A percentile compares a stretch with the other conserved stretches of the same genome.
Conservation (phyloP, 179 eudicot genomes). For the Gypsophila paniculata region DNA sequence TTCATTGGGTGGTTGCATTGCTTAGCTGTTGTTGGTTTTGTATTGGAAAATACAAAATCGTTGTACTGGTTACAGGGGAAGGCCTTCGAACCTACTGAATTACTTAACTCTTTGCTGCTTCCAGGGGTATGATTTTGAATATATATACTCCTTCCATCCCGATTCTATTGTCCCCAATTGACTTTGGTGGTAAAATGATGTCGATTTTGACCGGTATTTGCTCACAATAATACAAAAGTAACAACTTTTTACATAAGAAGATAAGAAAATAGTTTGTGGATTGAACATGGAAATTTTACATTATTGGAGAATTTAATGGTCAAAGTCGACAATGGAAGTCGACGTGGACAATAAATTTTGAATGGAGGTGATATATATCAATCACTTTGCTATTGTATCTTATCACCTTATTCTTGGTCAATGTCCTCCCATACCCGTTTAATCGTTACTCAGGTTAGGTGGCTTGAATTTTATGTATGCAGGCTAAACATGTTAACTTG, state of each 20-base stretch:
- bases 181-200: too few species aligned
- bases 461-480: constrained; percentile 29
- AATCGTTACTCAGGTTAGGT: not conserved
- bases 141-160: not conserved
- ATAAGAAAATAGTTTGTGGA: too few species aligned
- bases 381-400: not conserved
- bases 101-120: constrained; percentile 73
- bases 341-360: too few species aligned
- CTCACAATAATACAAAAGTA: not conserved
- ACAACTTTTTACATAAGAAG: not conserved
- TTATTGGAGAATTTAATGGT: too few species aligned
- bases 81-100: constrained; percentile 72
- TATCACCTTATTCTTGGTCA: constrained; percentile 3
- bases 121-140: constrained; percentile 68
- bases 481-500: constrained; percentile 78
- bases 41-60: constrained; percentile 67
- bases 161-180: not conserved
- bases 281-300: too few species aligned
- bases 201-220: too few species aligned
- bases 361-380: not conserved
- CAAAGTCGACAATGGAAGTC: too few species aligned
- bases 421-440: not conserved
- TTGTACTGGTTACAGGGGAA: constrained; percentile 61
- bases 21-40: constrained; percentile 71
- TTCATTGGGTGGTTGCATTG: constrained; percentile 93